Evolutionary conservation across 2,329 filamentous ascomycete genomes (phyloP).

Genomic region (Pseudogymnoascus sp.): DNA sequence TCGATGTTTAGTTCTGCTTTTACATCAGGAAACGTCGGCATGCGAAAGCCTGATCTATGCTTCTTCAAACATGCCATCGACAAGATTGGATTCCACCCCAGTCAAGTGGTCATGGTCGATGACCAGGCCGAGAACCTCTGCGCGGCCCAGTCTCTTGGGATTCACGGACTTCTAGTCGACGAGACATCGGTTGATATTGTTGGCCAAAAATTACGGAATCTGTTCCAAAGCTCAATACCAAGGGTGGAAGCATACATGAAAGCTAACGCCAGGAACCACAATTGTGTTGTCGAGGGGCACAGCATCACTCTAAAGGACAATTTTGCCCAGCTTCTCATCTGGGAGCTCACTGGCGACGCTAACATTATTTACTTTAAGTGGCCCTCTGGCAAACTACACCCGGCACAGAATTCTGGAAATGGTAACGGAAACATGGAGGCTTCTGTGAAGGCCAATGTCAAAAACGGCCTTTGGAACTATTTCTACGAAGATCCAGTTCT

Average conservation of each 20-base stretch:
- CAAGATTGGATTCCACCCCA: slow-evolving; percentile 11
- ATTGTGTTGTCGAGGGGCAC: slow-evolving; percentile 25
- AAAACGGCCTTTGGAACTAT: slow-evolving; percentile 19
- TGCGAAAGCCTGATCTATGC: slow-evolving; percentile 22
- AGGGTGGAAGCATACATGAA: slow-evolving; percentile 13
- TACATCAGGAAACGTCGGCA: slow-evolving; percentile 15
- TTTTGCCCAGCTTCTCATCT: slow-evolving; percentile 32
- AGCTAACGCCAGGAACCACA: slow-evolving; percentile 12
- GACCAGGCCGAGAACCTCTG: slow-evolving; percentile 20
- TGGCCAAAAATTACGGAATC: slow-evolving; percentile 9
- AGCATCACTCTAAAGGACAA: slow-evolving; percentile 22
- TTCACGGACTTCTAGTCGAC: slow-evolving; percentile 11
- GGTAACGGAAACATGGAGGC: background rate
- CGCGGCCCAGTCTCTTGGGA: slow-evolving; percentile 17
- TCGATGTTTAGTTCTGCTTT: slow-evolving; percentile 13
- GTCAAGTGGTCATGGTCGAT: slow-evolving; percentile 18
- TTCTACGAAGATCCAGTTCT: slow-evolving; percentile 17
- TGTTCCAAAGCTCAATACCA: slow-evolving; percentile 12
- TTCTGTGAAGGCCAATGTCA: background rate
- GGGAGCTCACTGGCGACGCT: slow-evolving; percentile 26
- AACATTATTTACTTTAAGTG: slow-evolving; percentile 17
- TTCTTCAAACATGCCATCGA: slow-evolving; percentile 19
- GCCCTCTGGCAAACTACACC: slow-evolving; percentile 13
- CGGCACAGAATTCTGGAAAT: background rate
- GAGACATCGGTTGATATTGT: background rate